Evolutionary conservation across 1,284 basidiomycete genomes (phyloP).

Genomic region (Ceratobasidium sp.): DNA sequence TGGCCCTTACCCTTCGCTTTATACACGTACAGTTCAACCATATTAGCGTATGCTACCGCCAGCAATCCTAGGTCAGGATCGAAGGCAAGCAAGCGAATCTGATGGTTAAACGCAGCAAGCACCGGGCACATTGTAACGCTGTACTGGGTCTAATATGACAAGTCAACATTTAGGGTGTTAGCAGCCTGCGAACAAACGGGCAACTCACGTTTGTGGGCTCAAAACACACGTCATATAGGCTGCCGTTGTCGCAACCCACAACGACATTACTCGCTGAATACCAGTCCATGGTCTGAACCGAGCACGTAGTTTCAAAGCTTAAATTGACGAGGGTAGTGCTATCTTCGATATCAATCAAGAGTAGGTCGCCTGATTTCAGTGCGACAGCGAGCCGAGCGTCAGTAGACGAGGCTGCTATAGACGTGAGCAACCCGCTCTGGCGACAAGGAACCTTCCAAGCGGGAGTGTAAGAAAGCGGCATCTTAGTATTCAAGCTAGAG

Average conservation of each 20-base stretch:
- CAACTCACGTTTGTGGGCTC: background rate
- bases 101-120: background rate
- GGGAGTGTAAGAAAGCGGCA: background rate
- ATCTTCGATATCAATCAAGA: background rate
- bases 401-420: background rate
- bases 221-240: background rate
- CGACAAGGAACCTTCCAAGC: background rate
- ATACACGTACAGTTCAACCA: background rate
- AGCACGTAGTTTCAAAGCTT: background rate
- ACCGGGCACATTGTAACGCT: background rate
- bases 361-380: background rate
- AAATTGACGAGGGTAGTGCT: background rate
- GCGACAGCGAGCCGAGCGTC: background rate
- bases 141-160: background rate
- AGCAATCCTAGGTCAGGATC: background rate
- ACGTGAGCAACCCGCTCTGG: background rate
- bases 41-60: background rate
- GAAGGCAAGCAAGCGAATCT: slow-evolving; percentile 3
- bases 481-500: background rate
- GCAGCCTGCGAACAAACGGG: no score
- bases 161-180: no score
- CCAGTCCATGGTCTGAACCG: background rate
- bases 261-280: background rate
- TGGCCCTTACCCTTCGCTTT: no score
- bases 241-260: background rate